phyloP scores from a whole-genome alignment of 1,284 basidiomycete genomes.

The Heterobasidion irregulare region DNA sequence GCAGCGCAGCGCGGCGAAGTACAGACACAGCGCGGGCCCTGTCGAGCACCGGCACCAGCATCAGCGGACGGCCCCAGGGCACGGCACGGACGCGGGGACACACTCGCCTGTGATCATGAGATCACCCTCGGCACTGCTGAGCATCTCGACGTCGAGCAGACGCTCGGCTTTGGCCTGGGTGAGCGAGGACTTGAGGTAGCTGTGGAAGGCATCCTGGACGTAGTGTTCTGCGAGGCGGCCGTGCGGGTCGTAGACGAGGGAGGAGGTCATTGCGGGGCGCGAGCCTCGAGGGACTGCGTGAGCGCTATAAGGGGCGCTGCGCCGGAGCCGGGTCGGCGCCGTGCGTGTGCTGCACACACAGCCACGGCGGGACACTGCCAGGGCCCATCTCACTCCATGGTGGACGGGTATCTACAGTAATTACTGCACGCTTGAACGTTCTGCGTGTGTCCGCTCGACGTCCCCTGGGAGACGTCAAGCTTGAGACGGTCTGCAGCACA shows the following conservation, averaged over 20 bases:
- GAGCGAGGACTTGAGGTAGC: conserved; percentile 69
- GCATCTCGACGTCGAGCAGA: conserved; percentile 58
- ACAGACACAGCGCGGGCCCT: conserved; percentile 62
- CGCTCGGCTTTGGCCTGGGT: conserved; percentile 67
- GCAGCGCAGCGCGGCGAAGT: conserved; percentile 59
- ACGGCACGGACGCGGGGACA: neutral
- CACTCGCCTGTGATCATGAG: conserved; percentile 70
- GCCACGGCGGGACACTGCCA: too few relatives aligned
- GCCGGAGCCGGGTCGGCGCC: neutral
- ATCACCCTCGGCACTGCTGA: conserved; percentile 70
- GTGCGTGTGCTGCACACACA: too few relatives aligned
- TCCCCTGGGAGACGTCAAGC: too few relatives aligned
- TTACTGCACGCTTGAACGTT: too few relatives aligned
- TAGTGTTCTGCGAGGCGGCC: conserved; percentile 37
- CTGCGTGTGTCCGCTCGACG: too few relatives aligned
- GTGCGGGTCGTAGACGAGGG: conserved; percentile 1
- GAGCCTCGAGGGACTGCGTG: neutral
- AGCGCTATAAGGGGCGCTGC: too few relatives aligned
- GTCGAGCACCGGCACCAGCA: neutral
- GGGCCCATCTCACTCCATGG: too few relatives aligned
- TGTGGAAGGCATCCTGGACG: conserved; percentile 71
- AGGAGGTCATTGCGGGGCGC: neutral
- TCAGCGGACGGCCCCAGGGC: neutral
- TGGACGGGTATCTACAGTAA: too few relatives aligned
- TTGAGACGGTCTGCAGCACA: too few relatives aligned